Evolutionary conservation across 345 rosid genomes (phyloP).

Genomic region (Erysimum cheiranthoides): DNA sequence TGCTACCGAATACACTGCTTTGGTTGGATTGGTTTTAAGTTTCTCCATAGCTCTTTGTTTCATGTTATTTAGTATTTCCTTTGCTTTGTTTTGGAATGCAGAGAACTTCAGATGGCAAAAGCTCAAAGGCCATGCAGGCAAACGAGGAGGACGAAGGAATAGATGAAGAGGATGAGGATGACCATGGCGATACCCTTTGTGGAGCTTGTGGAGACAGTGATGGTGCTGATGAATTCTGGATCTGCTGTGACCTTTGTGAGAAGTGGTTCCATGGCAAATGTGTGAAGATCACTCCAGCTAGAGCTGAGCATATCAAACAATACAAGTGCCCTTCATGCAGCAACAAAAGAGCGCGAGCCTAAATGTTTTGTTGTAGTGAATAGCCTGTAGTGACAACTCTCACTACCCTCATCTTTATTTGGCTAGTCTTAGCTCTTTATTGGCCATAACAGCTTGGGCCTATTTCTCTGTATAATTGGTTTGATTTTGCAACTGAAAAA

Average conservation of each 20-base stretch:
- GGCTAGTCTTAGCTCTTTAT: conserved; percentile 37
- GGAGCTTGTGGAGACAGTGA: conserved; percentile 87
- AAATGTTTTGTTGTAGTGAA: conserved; percentile 38
- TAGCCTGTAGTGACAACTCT: conserved; percentile 40
- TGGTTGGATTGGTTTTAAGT: conserved; percentile 18
- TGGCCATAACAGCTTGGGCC: conserved; percentile 35
- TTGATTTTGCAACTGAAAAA: conserved; percentile 18
- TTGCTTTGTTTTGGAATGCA: conserved; percentile 42
- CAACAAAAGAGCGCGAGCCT: conserved; percentile 71
- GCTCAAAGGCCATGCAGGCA: conserved; percentile 46
- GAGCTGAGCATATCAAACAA: conserved; percentile 83
- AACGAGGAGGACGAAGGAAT: conserved; percentile 60
- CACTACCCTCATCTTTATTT: conserved; percentile 33
- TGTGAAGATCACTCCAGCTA: conserved; percentile 83
- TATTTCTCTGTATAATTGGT: conserved; percentile 37
- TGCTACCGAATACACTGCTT: not conserved
- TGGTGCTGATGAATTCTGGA: conserved; percentile 83
- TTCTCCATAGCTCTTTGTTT: not conserved
- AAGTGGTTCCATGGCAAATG: conserved; percentile 89
- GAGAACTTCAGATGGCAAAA: conserved; percentile 61
- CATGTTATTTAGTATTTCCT: conserved; percentile 7
- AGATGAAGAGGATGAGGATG: conserved; percentile 58
- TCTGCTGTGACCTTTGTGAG: conserved; percentile 82
- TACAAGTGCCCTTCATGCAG: conserved; percentile 90
- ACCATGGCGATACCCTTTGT: conserved; percentile 72